Base-by-base conservation (phyloP, 177 flowering plant genomes). In the Vitis hybrid region DNA sequence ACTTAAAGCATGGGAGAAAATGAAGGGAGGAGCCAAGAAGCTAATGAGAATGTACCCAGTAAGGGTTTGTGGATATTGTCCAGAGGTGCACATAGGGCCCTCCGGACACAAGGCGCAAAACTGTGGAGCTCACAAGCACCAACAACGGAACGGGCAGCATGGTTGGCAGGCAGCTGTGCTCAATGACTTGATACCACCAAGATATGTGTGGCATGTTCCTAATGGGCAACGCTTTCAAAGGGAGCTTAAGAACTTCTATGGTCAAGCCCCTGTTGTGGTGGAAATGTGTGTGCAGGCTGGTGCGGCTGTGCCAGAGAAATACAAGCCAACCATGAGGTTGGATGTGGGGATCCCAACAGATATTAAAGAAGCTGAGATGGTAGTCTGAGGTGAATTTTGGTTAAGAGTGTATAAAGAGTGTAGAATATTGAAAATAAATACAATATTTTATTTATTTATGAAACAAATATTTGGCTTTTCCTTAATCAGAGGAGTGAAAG, bases 111-210 rank as follows among this genome's bases (percentile, higher is more conserved):
- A 88, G 71, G 99, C 97, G 6, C 98, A 91, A 71, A 90, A 91
- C 78, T 95, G 99, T 65, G 99, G 99, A 10, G 97, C 98, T 2
- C 79, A 72, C 71, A 93, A 93, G 87, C 99, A 95, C 77, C 94
- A 95, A 72, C 97, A 95, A 68, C 83, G 99, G 10, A 95, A 95
- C 72, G 99, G 99, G 74, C 99, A 93, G 74, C 99, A 95, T 70
- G 99, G 98, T 10, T 95, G 99, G 99, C 99, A 92, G 75, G 60
- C 92, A 3, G 95, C 97, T 1, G 84, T 87, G 62, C 85, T 91
- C 14, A 86, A 95, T 70, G 96, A 95, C 77, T 76, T 95, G 81
- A 92, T 96, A 71, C 98, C 99, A 0, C 97, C 98, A 0, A 85
- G 88, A 74, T 92, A 77, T 64, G 98, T 96, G 60, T 96, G 97